Conservation (phyloP, 805 yeast genomes). For the Metschnikowia orientalis region DNA sequence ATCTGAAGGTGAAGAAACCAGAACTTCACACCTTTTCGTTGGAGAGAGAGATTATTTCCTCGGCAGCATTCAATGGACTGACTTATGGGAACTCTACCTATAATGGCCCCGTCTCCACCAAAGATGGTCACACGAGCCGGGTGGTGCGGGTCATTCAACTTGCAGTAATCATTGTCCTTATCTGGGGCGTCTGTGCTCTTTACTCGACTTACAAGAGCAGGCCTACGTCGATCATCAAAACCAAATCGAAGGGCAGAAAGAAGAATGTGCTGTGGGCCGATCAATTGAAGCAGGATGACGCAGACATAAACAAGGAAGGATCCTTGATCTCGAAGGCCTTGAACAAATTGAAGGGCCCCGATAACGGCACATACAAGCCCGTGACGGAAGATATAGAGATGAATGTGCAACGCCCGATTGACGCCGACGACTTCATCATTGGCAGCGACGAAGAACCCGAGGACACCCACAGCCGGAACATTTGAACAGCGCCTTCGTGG, state of each 20-base stretch:
- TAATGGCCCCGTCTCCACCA: background rate
- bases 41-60: background rate
- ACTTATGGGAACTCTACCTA: constrained; percentile 1
- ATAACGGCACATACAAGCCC: constrained; percentile 27
- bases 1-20: constrained; percentile 16
- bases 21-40: constrained; percentile 8
- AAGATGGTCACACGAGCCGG: constrained; percentile 14
- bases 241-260: constrained; percentile 31
- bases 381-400: constrained; percentile 34
- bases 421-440: constrained; percentile 41
- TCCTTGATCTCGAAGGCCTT: constrained; percentile 37
- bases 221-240: constrained; percentile 41
- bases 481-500: too few relatives aligned
- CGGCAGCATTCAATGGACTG: background rate
- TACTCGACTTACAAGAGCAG: constrained; percentile 34
- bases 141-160: constrained; percentile 39
- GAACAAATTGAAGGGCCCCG: constrained; percentile 28
- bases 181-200: constrained; percentile 40
- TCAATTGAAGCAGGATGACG: constrained; percentile 34
- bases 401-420: constrained; percentile 24
- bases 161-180: constrained; percentile 31
- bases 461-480: too few relatives aligned
- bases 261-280: constrained; percentile 49
- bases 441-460: constrained; percentile 46
- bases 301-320: constrained; percentile 15